These are phyloP conservation scores for Podaxis rugospora DNA, from an alignment of 768 basidiomycete species.

Conservation along the genomic window DNA sequence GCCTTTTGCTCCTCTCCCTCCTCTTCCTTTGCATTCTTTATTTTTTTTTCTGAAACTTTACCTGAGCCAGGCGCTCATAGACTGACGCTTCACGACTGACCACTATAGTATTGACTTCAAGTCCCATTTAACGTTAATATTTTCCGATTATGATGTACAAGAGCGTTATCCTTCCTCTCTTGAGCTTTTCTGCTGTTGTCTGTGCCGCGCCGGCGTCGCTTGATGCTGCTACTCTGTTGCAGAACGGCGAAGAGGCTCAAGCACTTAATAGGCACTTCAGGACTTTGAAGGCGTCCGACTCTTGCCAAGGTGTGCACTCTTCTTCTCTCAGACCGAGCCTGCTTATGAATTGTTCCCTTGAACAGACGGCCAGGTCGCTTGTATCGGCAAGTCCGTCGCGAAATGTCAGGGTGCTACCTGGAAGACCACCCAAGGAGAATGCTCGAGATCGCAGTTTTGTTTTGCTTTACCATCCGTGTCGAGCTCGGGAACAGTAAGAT, in stretches of 20 bases:
- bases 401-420: slow-evolving; percentile 39
- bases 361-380: slow-evolving; percentile 40
- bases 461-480: slow-evolving; percentile 47
- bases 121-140: neutral
- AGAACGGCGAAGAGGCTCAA: slow-evolving; percentile 49
- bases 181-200: slow-evolving; percentile 18
- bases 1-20: neutral
- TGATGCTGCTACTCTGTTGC: slow-evolving; percentile 36
- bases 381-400: slow-evolving; percentile 35
- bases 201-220: slow-evolving; percentile 31
- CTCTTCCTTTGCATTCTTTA: slow-evolving; percentile 11
- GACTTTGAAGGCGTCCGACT: slow-evolving; percentile 31
- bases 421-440: slow-evolving; percentile 28
- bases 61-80: slow-evolving; percentile 31
- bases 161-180: slow-evolving; percentile 16
- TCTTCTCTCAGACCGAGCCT: neutral
- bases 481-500: slow-evolving; percentile 41
- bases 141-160: neutral
- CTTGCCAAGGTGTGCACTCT: slow-evolving; percentile 39
- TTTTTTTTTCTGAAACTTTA: slow-evolving; percentile 12
- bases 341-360: neutral
- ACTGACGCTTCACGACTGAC: neutral
- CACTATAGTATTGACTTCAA: slow-evolving; percentile 10
- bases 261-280: slow-evolving; percentile 44
- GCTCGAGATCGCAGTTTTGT: slow-evolving; percentile 35